These are phyloP conservation scores for Pseudozyma hubeiensis DNA, from an alignment of 1,284 basidiomycete species.

Conservation along the genomic window DNA sequence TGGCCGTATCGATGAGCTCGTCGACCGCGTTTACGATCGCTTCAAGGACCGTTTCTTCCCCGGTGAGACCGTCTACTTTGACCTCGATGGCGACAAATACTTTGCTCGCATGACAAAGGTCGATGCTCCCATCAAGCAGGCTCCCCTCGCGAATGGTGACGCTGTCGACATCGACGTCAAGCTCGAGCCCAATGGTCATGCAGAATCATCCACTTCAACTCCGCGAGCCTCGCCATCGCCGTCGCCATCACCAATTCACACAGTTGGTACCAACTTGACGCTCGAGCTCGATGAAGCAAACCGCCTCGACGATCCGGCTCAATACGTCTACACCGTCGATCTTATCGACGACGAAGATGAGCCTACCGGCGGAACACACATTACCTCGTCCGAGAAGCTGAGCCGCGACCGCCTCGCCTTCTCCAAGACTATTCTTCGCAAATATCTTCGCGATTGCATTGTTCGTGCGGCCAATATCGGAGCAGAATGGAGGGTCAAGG, in stretches of 20 bases:
- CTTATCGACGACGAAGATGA: conserved; percentile 73
- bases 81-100: conserved; percentile 73
- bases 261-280: conserved; percentile 82
- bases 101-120: conserved; percentile 81
- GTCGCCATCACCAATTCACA: conserved; percentile 71
- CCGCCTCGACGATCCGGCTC: conserved; percentile 79
- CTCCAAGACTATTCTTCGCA: conserved; percentile 93
- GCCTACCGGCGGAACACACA: conserved; percentile 77
- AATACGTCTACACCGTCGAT: conserved; percentile 89
- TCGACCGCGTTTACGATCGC: conserved; percentile 92
- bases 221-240: conserved; percentile 12
- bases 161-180: conserved; percentile 17
- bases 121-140: conserved; percentile 73
- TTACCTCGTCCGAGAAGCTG: conserved; percentile 78
- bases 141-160: conserved; percentile 3
- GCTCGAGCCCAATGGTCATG: conserved; percentile 33
- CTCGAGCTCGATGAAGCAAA: conserved; percentile 79
- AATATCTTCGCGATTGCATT: conserved; percentile 93
- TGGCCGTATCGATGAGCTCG: conserved; percentile 91
- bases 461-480: conserved; percentile 89
- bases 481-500: conserved; percentile 94
- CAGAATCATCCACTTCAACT: conserved; percentile 21
- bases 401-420: conserved; percentile 94
- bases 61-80: conserved; percentile 74
- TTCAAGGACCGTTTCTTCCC: conserved; percentile 94